These are phyloP conservation scores for Monilinia fructigena DNA, from an alignment of 2,329 filamentous ascomycete species.

Conservation along the genomic window DNA sequence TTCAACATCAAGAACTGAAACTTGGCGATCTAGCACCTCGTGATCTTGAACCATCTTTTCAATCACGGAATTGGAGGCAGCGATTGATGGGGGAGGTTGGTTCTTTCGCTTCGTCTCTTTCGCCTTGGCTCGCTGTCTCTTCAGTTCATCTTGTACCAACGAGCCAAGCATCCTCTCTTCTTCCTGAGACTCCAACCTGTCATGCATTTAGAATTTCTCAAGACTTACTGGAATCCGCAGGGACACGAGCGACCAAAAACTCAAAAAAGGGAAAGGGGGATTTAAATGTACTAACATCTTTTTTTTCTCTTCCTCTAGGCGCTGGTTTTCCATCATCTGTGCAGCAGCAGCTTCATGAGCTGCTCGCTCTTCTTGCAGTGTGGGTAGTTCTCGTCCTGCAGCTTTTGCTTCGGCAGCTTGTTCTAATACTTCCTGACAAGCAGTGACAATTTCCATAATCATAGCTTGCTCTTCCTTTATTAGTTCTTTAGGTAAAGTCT, in stretches of 20 bases:
- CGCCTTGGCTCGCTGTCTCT: constrained; percentile 62
- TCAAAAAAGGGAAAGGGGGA: background rate
- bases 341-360: constrained; percentile 73
- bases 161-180: constrained; percentile 61
- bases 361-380: constrained; percentile 83
- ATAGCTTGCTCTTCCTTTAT: constrained; percentile 54
- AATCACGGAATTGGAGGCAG: constrained; percentile 33
- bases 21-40: constrained; percentile 58
- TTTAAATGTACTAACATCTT: constrained; percentile 37
- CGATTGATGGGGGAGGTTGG: constrained; percentile 41
- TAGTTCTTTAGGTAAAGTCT: constrained; percentile 53
- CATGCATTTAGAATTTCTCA: background rate
- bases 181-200: constrained; percentile 21
- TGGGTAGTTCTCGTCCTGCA: constrained; percentile 74
- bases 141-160: constrained; percentile 71
- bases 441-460: constrained; percentile 48
- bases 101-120: constrained; percentile 65
- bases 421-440: constrained; percentile 70
- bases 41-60: constrained; percentile 37
- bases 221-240: background rate
- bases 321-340: constrained; percentile 52
- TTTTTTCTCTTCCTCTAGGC: constrained; percentile 47
- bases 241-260: background rate
- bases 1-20: constrained; percentile 60
- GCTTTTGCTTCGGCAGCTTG: constrained; percentile 79